phyloP scores from a whole-genome alignment of 2,329 filamentous ascomycete species.

The Aaosphaeria arxii region DNA sequence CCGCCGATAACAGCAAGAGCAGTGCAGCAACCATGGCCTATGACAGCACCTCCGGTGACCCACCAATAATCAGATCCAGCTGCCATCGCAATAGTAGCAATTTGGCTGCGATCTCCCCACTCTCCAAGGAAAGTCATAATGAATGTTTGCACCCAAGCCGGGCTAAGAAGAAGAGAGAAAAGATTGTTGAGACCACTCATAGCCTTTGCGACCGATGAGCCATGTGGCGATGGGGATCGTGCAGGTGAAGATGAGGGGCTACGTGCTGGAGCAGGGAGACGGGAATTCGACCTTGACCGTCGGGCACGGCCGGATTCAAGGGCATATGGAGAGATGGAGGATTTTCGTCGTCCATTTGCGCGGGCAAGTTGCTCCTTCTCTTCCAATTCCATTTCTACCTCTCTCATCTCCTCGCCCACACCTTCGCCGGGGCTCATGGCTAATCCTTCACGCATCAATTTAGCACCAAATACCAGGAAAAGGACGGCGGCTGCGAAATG shows the following conservation, averaged over 20 bases:
- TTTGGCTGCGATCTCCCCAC: conserved; percentile 97
- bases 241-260: conserved; percentile 64
- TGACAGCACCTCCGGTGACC: conserved; percentile 85
- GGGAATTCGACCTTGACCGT: conserved; percentile 70
- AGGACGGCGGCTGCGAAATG: conserved; percentile 80
- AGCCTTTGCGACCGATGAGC: conserved; percentile 54
- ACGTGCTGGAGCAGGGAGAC: conserved; percentile 75
- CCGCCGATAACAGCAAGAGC: conserved; percentile 89
- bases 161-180: conserved; percentile 81
- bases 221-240: conserved; percentile 41
- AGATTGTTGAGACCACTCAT: conserved; percentile 78
- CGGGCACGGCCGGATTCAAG: conserved; percentile 77
- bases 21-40: conserved; percentile 86
- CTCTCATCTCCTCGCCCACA: conserved; percentile 94
- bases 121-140: conserved; percentile 98
- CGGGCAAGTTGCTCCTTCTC: conserved; percentile 82
- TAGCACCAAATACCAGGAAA: conserved; percentile 86
- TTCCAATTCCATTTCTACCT: conserved; percentile 90
- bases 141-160: conserved; percentile 98
- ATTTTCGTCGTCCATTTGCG: conserved; percentile 61
- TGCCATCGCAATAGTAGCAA: conserved; percentile 98
- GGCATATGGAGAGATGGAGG: conserved; percentile 69
- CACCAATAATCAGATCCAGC: conserved; percentile 99
- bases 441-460: conserved; percentile 80
- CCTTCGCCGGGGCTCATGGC: conserved; percentile 87